A percentile compares a stretch with the other conserved stretches of the same genome.
These are phyloP conservation scores for Candida ascalaphidarum DNA, from an alignment of 805 yeast genomes.

Conservation along the genomic window DNA sequence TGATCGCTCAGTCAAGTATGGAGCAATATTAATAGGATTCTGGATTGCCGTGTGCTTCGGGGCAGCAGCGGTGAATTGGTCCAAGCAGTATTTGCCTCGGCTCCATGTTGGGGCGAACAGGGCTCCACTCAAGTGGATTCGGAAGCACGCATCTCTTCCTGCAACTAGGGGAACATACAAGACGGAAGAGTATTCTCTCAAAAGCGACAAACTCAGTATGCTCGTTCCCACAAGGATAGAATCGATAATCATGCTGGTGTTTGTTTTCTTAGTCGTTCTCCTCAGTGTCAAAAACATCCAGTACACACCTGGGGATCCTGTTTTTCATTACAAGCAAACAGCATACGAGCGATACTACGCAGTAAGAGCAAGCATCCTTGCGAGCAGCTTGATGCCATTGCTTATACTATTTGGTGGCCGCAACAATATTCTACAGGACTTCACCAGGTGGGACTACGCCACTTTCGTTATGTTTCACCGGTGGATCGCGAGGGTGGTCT, in stretches of 20 bases:
- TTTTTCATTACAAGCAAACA: conserved; percentile 2
- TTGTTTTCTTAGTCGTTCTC: conserved; percentile 1
- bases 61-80: conserved; percentile 24
- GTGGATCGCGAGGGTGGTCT: conserved; percentile 41
- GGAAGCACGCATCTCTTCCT: conserved; percentile 31
- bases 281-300: conserved; percentile 3
- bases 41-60: conserved; percentile 21
- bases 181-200: conserved; percentile 16
- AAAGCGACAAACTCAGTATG: conserved; percentile 15
- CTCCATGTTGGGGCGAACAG: too few species aligned
- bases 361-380: conserved; percentile 11
- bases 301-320: conserved; percentile 6
- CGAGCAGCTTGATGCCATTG: conserved; percentile 21
- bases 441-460: conserved; percentile 32
- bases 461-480: conserved; percentile 52
- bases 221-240: conserved; percentile 14
- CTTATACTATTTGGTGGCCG: conserved; percentile 27
- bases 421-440: conserved; percentile 19
- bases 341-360: conserved; percentile 1
- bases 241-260: conserved; percentile 4
- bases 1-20: conserved; percentile 37
- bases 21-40: conserved; percentile 18
- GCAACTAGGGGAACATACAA: conserved; percentile 21
- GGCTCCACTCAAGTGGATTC: conserved; percentile 15
- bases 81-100: conserved; percentile 18